These are phyloP conservation scores for Calonectria pseudoturangicola DNA, from an alignment of 2,329 filamentous ascomycete genomes.

Conservation along the genomic window DNA sequence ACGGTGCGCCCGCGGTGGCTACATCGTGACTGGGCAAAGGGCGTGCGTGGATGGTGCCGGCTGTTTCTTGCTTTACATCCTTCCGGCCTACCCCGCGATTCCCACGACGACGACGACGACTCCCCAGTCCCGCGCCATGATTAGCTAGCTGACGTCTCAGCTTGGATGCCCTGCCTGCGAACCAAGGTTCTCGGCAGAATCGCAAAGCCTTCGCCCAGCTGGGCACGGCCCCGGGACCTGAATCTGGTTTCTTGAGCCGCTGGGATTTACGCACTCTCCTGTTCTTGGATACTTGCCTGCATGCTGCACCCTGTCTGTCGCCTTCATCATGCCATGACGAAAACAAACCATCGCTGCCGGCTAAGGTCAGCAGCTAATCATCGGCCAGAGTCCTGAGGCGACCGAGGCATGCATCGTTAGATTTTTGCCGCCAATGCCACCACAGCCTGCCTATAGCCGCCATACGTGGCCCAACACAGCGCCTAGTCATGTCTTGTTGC, in stretches of 20 bases:
- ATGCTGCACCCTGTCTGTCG: slow-evolving; percentile 13
- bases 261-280: not conserved
- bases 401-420: not conserved
- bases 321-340: slow-evolving; percentile 18
- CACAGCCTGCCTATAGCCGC: not conserved
- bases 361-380: not conserved
- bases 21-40: not conserved
- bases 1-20: not conserved
- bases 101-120: not conserved
- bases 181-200: not conserved
- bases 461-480: slow-evolving; percentile 27
- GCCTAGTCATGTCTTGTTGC: not conserved
- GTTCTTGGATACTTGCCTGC: not conserved
- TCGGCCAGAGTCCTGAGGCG: not conserved
- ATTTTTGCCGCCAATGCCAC: slow-evolving; percentile 10
- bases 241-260: slow-evolving; percentile 17
- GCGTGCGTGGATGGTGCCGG: not conserved
- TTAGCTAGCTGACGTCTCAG: slow-evolving; percentile 29
- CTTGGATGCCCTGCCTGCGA: not conserved
- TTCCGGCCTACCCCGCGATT: slow-evolving; percentile 24
- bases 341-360: not conserved
- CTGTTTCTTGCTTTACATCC: slow-evolving; percentile 15
- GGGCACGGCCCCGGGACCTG: not conserved
- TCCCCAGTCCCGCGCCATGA: slow-evolving; percentile 4
- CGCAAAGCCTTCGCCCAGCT: not conserved